Evolutionary conservation across 2,329 filamentous ascomycete species (phyloP), one percentile per base, ranked within the genome.

Genomic region (Claviceps capensis): DNA sequence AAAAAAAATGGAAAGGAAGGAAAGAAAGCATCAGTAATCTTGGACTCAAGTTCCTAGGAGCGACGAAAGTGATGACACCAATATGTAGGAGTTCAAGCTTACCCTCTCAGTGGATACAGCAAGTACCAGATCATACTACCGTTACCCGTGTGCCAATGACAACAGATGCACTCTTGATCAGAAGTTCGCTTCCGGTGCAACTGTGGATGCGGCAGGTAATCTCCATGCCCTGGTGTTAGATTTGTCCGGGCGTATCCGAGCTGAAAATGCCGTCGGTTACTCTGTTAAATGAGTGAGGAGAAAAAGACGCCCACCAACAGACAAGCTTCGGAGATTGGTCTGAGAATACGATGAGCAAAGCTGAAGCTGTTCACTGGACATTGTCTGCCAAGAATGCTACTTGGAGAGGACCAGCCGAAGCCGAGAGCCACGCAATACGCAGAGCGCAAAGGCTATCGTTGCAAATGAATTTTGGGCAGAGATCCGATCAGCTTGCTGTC

Each of bases 61-160:
- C 6, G 23, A 19, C 19, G 48, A 19, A 17, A 37, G 30, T 26
- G 17, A 6, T 19, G 14, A 36, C 36, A 30, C 26, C 8, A 30
- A 30, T 9, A 30, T 30, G 26, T 30, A 30, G 49, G n/a, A 14
- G 17, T 19, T 48, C 19, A 16, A 38, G 4, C 48, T 19, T 53
- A 55, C 53, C 53, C 46, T 51, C 53, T 44, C 16, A 55, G 41
- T 49, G 53, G 53, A 53, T 55, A 55, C n/a, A 55, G 43, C 47
- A 58, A 48, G 38, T 49, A 50, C 41, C 45, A 54, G 23, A 55
- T 51, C 49, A 49, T 44, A 22, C 42, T 50, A 45, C 40, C 47
- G 22, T 22, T 4, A 22, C 3, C 22, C 22, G 47, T 40, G 13
- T 48, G 22, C 19, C 22, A 41, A 30, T 37, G 47, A 19, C 47